Evolutionary conservation across 2,329 filamentous ascomycete species (phyloP), one percentile per base, ranked within the genome.

Genomic region (Colletotrichum tanaceti): DNA sequence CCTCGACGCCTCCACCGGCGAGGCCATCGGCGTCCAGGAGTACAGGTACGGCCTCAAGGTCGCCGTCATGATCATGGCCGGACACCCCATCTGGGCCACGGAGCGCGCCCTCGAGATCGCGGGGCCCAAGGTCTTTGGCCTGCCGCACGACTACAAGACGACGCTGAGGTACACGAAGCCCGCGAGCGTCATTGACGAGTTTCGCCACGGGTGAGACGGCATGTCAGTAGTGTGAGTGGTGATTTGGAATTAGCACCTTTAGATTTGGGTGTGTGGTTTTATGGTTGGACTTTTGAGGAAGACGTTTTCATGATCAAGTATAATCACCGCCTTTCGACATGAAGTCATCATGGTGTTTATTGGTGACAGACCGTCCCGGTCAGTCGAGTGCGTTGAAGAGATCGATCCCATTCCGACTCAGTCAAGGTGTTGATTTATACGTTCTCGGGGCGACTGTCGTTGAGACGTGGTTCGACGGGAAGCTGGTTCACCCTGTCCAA

Each of bases 381-480:
- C 46, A 68, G 32, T 68, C 65, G 38, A 50, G 49, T 2, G 32
- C 22, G 39, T 58, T 22, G 11, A 59, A 20, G 22, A 43, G 54
- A 6, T 59, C 24, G n/a, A n/a, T n/a, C n/a, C 16, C 58, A 9
- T 5, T 53, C 47, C n/a, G 60, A 38, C 9, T 35, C 61, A 2
- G 14, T 38, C 11, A 68, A 57, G 13, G 49, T 35, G 28, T 28
- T 6, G 28, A 1, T 9, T 28, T 6, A 7, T 28, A 28, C 7
- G 28, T 28, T 28, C 28, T 86, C 53, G 73, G 80, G n/a, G 84
- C 84, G 0, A 77, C 74, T 39, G 79, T 88, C 0, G 70, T 73
- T 54, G 81, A 88, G 78, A 89, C 87, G 1, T 89, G 86, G 86
- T 85, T 84, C 71, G 79, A 78, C 11, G 86, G 87, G 1, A 72